phyloP scores from a whole-genome alignment of 441 rosid species.

The Metrosideros polymorpha region DNA sequence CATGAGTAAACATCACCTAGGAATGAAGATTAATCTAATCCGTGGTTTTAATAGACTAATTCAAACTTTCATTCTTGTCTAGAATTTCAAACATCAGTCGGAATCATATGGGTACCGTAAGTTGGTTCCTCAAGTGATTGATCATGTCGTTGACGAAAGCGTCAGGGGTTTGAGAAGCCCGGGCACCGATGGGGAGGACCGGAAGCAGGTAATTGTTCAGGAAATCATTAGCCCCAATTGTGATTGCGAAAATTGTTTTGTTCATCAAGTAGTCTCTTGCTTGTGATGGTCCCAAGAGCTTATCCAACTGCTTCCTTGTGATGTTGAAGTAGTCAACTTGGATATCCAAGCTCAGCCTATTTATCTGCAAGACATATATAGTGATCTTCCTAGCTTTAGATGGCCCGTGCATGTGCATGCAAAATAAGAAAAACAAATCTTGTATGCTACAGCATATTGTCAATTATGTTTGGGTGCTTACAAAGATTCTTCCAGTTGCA shows the following conservation, averaged over 20 bases:
- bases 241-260: constrained; percentile 8
- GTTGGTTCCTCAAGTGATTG: constrained; percentile 15
- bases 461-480: constrained; percentile 1
- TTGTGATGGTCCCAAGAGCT: constrained; percentile 1
- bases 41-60: neutral
- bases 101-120: constrained; percentile 27
- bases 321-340: constrained; percentile 13
- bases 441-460: neutral
- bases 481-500: constrained; percentile 91
- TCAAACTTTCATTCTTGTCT: neutral
- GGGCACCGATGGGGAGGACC: neutral
- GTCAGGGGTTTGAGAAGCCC: constrained; percentile 1
- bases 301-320: constrained; percentile 9
- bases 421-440: neutral
- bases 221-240: constrained; percentile 10
- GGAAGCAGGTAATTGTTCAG: constrained; percentile 14
- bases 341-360: constrained; percentile 13
- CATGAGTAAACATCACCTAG: neutral
- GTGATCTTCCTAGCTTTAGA: neutral
- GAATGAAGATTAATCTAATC: neutral
- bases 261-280: neutral
- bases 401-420: neutral
- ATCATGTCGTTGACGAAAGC: constrained; percentile 4
- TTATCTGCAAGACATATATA: neutral
- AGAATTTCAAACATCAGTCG: neutral